These are phyloP conservation scores for Amanita molliuscula DNA, from an alignment of 768 basidiomycete species.

Conservation along the genomic window DNA sequence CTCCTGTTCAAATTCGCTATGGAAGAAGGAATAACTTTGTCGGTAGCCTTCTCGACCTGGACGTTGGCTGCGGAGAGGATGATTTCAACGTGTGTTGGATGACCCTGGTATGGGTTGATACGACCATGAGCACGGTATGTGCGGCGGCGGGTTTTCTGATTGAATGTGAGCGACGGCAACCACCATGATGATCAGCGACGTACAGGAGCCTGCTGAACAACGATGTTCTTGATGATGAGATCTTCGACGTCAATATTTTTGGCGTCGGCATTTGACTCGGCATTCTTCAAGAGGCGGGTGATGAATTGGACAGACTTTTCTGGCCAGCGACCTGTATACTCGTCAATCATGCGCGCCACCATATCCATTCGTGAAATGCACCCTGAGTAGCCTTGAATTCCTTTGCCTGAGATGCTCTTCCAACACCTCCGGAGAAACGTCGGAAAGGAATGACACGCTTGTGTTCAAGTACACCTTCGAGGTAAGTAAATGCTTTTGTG, in stretches of 20 bases:
- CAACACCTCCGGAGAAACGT: conserved; percentile 90
- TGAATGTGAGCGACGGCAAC: conserved; percentile 4
- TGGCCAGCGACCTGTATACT: conserved; percentile 90
- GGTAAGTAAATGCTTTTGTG: conserved; percentile 91
- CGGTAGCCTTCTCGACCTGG: conserved; percentile 89
- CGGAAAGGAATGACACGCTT: conserved; percentile 96
- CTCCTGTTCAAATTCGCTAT: conserved; percentile 71
- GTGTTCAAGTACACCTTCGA: conserved; percentile 91
- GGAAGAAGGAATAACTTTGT: conserved; percentile 47
- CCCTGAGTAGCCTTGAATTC: conserved; percentile 96
- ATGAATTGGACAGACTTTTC: conserved; percentile 98
- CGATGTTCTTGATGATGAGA: conserved; percentile 91
- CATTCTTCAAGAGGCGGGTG: conserved; percentile 91
- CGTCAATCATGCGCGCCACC: background rate
- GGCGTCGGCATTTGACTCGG: conserved; percentile 97
- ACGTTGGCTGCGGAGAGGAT: conserved; percentile 73
- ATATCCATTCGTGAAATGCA: conserved; percentile 25
- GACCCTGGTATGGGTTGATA: conserved; percentile 98
- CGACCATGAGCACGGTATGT: conserved; percentile 98
- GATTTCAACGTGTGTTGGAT: conserved; percentile 94
- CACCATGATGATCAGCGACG: conserved; percentile 20
- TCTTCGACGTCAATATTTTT: conserved; percentile 94
- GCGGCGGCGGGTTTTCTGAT: conserved; percentile 95
- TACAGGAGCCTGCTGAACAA: conserved; percentile 97
- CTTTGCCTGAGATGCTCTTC: conserved; percentile 89